These are phyloP conservation scores for Persicaria tinctoria DNA, from an alignment of 148 eudicot genomes.

Conservation along the genomic window DNA sequence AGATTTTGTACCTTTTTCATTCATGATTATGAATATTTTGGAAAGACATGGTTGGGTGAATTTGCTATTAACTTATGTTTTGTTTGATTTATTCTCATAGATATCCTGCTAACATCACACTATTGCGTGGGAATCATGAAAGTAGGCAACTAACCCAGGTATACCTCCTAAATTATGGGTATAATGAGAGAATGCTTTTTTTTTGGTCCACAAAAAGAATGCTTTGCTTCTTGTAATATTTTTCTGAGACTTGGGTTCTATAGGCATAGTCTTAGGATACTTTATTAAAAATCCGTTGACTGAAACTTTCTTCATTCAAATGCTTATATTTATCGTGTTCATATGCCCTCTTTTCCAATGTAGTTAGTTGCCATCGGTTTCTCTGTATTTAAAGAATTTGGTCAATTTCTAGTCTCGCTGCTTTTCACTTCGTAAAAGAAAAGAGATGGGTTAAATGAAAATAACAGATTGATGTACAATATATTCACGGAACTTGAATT, in stretches of 20 bases:
- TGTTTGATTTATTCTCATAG: constrained; percentile 28
- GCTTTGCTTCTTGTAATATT: not conserved
- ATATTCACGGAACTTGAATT: not conserved
- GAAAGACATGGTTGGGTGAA: not conserved
- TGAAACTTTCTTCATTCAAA: not conserved
- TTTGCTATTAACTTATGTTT: not conserved
- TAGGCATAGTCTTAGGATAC: not conserved
- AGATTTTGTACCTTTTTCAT: not conserved
- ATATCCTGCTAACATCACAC: constrained; percentile 94
- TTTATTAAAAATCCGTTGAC: not conserved
- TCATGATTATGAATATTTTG: not conserved
- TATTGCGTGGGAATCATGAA: constrained; percentile 96
- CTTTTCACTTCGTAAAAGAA: too few species aligned
- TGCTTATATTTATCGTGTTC: not conserved
- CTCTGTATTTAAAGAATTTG: not conserved
- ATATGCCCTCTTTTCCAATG: not conserved
- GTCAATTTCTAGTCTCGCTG: constrained; percentile 5
- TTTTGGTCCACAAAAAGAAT: not conserved
- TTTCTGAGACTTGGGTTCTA: not conserved
- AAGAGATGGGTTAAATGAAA: too few species aligned
- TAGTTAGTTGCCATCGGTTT: not conserved
- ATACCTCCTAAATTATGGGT: constrained; percentile 8
- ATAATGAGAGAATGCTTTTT: not conserved
- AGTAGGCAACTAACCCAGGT: constrained; percentile 98
- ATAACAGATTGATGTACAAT: not conserved